A percentile compares a stretch with the other conserved stretches of the same genome.
These are phyloP conservation scores for Microglena sp. DNA, from an alignment of 139 green algal genomes.

Conservation along the genomic window DNA sequence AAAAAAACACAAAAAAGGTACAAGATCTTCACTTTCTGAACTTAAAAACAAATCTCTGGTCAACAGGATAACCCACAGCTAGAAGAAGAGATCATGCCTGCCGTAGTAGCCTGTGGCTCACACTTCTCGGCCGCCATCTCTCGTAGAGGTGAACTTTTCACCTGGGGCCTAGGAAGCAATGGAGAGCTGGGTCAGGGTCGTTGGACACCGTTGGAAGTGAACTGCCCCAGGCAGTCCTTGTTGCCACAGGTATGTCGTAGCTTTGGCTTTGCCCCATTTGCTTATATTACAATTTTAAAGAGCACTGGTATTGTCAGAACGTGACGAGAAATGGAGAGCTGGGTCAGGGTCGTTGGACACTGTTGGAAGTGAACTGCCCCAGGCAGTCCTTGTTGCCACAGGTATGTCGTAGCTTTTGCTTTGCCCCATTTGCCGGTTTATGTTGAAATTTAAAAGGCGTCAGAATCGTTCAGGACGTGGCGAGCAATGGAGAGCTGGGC, in stretches of 20 bases:
- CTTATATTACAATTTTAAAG: background rate
- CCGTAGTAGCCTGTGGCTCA: slow-evolving; percentile 56
- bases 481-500: slow-evolving; percentile 57
- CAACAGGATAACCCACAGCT: slow-evolving; percentile 22
- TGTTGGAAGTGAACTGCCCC: slow-evolving; percentile 34
- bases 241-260: background rate
- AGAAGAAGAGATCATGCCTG: slow-evolving; percentile 55
- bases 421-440: background rate
- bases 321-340: slow-evolving; percentile 62
- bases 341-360: slow-evolving; percentile 47
- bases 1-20: too few relatives aligned
- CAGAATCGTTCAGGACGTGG: slow-evolving; percentile 67
- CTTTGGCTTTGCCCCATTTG: background rate
- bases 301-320: slow-evolving; percentile 67
- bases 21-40: too few relatives aligned
- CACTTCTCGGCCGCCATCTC: slow-evolving; percentile 53
- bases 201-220: slow-evolving; percentile 51
- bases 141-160: slow-evolving; percentile 59
- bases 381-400: slow-evolving; percentile 10
- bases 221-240: slow-evolving; percentile 11
- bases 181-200: slow-evolving; percentile 65
- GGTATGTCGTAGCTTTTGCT: background rate
- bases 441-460: too few relatives aligned
- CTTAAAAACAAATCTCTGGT: too few relatives aligned
- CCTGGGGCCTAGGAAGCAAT: slow-evolving; percentile 64